Evolutionary conservation across 2,329 filamentous ascomycete genomes (phyloP).

Genomic region (Penicillium sp.): DNA sequence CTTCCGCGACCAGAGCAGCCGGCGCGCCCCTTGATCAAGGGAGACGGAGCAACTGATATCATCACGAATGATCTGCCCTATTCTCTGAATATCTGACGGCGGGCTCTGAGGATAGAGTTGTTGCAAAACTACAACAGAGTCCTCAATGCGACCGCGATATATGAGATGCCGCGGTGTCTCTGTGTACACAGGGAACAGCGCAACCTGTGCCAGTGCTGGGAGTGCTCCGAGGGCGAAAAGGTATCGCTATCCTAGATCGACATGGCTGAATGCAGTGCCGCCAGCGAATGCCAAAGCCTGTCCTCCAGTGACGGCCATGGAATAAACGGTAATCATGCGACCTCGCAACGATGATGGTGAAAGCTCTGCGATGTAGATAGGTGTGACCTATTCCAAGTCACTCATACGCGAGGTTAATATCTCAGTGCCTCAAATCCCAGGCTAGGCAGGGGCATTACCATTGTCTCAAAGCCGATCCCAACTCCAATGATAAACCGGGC

Average conservation of each 20-base stretch:
- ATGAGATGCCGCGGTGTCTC: background rate
- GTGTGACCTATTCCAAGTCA: background rate
- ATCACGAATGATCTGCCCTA: background rate
- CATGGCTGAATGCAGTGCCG: background rate
- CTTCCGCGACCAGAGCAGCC: conserved; percentile 56
- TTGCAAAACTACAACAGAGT: background rate
- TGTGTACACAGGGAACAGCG: background rate
- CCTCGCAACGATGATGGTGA: background rate
- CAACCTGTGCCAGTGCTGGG: background rate
- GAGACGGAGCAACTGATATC: background rate
- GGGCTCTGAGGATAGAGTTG: background rate
- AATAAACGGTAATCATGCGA: background rate
- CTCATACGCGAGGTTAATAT: background rate
- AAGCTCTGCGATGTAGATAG: background rate
- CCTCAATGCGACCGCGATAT: background rate
- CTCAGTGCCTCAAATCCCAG: background rate
- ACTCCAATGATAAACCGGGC: background rate
- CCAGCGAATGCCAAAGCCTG: background rate
- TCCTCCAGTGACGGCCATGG: background rate
- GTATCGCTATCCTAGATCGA: background rate
- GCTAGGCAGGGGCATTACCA: background rate
- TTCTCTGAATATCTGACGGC: background rate
- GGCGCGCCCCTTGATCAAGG: conserved; percentile 36
- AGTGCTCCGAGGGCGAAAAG: background rate
- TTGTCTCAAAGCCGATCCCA: background rate